phyloP scores from a whole-genome alignment of 192 early-diverging fungal genomes.

The Diversispora epigaea region DNA sequence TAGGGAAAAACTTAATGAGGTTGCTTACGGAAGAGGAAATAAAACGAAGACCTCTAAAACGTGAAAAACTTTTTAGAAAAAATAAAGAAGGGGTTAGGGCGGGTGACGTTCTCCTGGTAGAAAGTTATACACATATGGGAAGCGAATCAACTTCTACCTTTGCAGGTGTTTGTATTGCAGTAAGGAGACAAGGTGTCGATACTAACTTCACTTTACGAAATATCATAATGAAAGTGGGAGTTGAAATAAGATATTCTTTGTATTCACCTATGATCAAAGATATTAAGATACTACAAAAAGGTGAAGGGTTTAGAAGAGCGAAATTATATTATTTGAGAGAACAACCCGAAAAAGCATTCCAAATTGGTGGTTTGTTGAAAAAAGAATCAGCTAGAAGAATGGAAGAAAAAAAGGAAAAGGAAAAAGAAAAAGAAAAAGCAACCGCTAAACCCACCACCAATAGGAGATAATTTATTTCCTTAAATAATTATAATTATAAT shows the following conservation, averaged over 20 bases:
- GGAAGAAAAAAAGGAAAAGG: not conserved
- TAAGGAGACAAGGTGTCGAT: conserved; percentile 70
- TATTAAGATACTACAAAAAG: conserved; percentile 62
- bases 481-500: no score
- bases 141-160: conserved; percentile 47
- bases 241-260: conserved; percentile 71
- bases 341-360: conserved; percentile 72
- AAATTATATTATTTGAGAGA: conserved; percentile 79
- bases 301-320: conserved; percentile 64
- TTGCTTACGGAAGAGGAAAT: conserved; percentile 63
- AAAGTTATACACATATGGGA: conserved; percentile 57
- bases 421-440: no score
- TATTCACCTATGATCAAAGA: conserved; percentile 77
- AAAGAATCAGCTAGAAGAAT: conserved; percentile 1
- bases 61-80: conserved; percentile 62
- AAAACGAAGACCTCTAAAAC: conserved; percentile 54
- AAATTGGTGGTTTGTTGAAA: conserved; percentile 43
- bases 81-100: conserved; percentile 55
- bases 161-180: conserved; percentile 71
- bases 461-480: no score
- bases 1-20: conserved; percentile 65
- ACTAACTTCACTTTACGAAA: conserved; percentile 79
- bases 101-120: conserved; percentile 69
- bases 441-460: no score
- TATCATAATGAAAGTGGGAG: conserved; percentile 71